These are phyloP conservation scores for Allomyces arbusculus DNA, from an alignment of 192 early-diverging fungal species.

Conservation along the genomic window DNA sequence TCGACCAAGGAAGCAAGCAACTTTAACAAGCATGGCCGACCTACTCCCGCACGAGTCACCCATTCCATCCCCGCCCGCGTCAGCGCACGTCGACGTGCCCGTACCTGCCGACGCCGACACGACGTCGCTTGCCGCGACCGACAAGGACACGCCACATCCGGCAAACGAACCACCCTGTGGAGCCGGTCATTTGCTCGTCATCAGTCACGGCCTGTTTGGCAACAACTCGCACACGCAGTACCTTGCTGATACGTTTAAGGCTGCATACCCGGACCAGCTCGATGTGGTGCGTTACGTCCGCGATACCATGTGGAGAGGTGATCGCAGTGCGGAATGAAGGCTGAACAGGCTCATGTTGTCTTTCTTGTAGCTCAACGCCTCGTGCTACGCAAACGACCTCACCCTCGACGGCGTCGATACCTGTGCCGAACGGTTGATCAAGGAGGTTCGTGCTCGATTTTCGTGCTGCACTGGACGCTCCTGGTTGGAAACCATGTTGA, in stretches of 20 bases:
- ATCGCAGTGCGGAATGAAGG: no score
- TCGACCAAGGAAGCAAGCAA: no score
- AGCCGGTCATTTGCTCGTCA: neutral
- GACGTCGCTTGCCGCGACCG: no score
- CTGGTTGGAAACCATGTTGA: neutral
- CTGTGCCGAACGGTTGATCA: neutral
- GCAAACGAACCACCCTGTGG: no score
- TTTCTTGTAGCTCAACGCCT: neutral
- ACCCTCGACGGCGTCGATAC: neutral
- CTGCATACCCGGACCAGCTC: neutral
- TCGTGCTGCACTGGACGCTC: no score
- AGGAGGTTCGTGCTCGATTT: neutral
- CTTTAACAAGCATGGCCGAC: no score
- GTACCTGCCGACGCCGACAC: no score
- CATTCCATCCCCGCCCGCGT: no score
- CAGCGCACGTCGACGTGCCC: no score
- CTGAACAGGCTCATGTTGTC: neutral
- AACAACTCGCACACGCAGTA: neutral
- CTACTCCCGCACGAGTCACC: no score
- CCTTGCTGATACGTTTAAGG: neutral
- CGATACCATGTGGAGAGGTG: neutral
- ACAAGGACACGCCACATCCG: no score
- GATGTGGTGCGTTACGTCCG: neutral
- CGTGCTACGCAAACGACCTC: neutral
- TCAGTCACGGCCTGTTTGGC: neutral